Conservation (phyloP, 768 basidiomycete species). For the Mycena rosella region DNA sequence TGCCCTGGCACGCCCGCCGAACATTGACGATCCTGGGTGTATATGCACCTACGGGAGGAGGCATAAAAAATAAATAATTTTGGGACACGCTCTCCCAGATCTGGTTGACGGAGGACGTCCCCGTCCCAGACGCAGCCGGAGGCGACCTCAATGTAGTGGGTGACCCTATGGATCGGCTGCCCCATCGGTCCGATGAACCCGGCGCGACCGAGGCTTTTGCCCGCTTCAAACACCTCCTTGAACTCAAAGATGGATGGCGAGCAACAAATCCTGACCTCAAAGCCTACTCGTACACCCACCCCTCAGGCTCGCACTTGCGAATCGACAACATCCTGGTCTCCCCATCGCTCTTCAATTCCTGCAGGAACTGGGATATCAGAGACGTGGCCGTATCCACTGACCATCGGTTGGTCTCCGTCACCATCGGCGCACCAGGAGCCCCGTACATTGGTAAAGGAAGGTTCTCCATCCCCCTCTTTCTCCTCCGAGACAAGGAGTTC, state of each 20-base stretch:
- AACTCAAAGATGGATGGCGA: constrained; percentile 29
- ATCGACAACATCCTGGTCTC: constrained; percentile 1
- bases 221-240: neutral
- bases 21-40: constrained; percentile 26
- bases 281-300: constrained; percentile 7
- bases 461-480: neutral
- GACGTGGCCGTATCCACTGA: neutral
- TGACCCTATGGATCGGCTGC: constrained; percentile 13
- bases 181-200: neutral
- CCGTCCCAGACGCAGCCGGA: constrained; percentile 8
- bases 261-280: neutral
- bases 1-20: constrained; percentile 26
- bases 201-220: neutral
- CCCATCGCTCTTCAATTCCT: neutral
- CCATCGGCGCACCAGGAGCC: neutral
- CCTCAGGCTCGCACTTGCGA: neutral
- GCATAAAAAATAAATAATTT: constrained; percentile 17
- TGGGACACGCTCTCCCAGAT: constrained; percentile 37
- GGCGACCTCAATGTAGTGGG: constrained; percentile 30
- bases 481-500: neutral
- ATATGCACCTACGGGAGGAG: constrained; percentile 37
- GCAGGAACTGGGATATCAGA: constrained; percentile 2
- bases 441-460: neutral
- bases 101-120: neutral
- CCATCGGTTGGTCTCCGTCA: neutral